Evolutionary conservation across 306 rosid species (phyloP), one percentile per base, ranked within the genome.

Genomic region (Cucurbita pepo): DNA sequence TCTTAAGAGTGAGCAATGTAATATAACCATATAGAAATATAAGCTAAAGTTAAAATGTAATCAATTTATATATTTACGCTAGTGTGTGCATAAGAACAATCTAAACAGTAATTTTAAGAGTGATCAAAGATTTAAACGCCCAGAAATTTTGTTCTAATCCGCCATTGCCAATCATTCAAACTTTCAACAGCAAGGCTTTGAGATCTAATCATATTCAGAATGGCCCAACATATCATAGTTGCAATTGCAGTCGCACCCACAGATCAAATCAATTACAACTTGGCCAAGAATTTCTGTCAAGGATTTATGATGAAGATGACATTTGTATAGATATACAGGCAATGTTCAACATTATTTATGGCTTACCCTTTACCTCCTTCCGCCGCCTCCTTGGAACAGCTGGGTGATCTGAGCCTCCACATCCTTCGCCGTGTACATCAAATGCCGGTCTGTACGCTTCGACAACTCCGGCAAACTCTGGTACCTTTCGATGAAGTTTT

Each of bases 331-430:
- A 67, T 67, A 67, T 45, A 67, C 73, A 25, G 7, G 57, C 73
- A 22, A 65, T 44, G 18, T 64, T 40, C 1, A 19, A 34, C 36
- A 44, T 54, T 25, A 44, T 54, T 25, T 36, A 67, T 77, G 66
- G 64, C 82, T 62, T 76, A 63, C 82, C 84, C 83, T 73, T 85
- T 83, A 81, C 77, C 82, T 91, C 80, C 88, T 78, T 84, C 87
- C 83, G 79, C 89, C 86, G 41, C 79, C 78, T 11, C 94, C 92
- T 34, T 63, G 78, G 76, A 94, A 94, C 81, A 94, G 79, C 56
- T 81, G 79, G 0, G 73, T 75, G 44, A 94, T 86, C 81, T 71
- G 79, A 40, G 82, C 87, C 59, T 91, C 91, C 1, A 94, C 60
- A 0, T 72, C 92, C 78, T 89, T 95, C 0, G 61, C 43, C 1